Evolutionary conservation across 176 grass and related monocot genomes (phyloP).

Genomic region (Aegilops bicornis): DNA sequence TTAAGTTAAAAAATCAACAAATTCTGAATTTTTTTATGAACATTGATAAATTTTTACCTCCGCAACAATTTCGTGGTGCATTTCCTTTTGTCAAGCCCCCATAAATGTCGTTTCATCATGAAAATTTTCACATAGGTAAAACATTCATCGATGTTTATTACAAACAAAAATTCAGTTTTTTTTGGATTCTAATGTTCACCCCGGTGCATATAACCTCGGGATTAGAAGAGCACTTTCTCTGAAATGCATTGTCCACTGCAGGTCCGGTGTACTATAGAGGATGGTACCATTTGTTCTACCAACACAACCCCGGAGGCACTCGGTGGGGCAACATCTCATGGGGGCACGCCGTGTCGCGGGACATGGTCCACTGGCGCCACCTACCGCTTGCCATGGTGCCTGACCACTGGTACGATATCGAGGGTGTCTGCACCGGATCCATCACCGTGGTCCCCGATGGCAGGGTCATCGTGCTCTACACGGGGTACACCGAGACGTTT

Average conservation of each 20-base stretch:
- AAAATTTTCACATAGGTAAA: too few relatives aligned
- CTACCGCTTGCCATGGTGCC: not conserved
- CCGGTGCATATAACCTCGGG: too few relatives aligned
- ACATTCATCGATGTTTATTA: too few relatives aligned
- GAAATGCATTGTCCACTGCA: not conserved
- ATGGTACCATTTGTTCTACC: constrained; percentile 9
- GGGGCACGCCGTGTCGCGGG: not conserved
- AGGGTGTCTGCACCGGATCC: not conserved
- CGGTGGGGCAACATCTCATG: not conserved
- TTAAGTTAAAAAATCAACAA: too few relatives aligned
- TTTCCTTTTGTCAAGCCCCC: too few relatives aligned
- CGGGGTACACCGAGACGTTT: not conserved
- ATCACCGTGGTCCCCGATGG: not conserved
- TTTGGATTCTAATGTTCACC: too few relatives aligned
- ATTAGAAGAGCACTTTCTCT: not conserved
- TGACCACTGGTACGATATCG: not conserved
- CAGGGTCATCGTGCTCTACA: not conserved
- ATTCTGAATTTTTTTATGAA: too few relatives aligned
- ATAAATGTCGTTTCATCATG: too few relatives aligned
- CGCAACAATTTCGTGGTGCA: too few relatives aligned
- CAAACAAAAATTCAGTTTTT: too few relatives aligned
- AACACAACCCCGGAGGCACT: not conserved
- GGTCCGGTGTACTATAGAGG: constrained; percentile 60
- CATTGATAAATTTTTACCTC: too few relatives aligned
- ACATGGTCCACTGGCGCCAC: not conserved